Base-by-base conservation (phyloP, 495 filamentous ascomycete genomes). In the Entonaema liquescens region DNA sequence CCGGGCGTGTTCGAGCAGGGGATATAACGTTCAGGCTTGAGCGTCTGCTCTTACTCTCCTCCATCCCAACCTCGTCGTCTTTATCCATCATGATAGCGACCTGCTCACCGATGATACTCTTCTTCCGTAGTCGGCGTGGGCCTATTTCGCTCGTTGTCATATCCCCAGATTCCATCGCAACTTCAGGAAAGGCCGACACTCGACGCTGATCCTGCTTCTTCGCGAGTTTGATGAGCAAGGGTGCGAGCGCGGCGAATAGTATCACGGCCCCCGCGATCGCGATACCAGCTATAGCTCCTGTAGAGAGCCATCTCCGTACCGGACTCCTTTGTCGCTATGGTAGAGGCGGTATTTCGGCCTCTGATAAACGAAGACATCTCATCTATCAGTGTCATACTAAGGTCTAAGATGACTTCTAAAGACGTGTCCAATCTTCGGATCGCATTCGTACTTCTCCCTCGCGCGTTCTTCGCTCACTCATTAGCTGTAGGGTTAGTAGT, bases 201-300 rank as follows among this genome's bases (percentile, higher is more conserved):
- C 54, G 62, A 9, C 44, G 64, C 4, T 49, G 56, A 1, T 63
- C 52, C 28, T 50, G 65, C 29, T 68, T 60, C 49, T 62, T 71
- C 23, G 73, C 67, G 3, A 73, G 61, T 23, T 68, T 67, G 11
- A 77, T 26, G 0, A 76, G 56, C 13, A 75, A 1, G 1, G 40
- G 58, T 8, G 71, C 69, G 25, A 77, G 33, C 5, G 62, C 61
- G 7, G 70, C 62, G 70, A 76, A 76, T 7, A 77, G 47, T 1
- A 76, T 4, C 9, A 64, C 71, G 25, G 75, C 74, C 15, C 75
- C 73, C 11, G 53, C 75, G n/a, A 77, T 29, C 1, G 71, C 68
- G 29, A 77, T 74, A 8, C 70, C 73, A 13, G 58, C 65, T 62
- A 77, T 67, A 3, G 68, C 73, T n/a, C 75, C 71, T 6, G 65